Conservation (phyloP, 129 eudicot genomes). For the Tagetes erecta region DNA sequence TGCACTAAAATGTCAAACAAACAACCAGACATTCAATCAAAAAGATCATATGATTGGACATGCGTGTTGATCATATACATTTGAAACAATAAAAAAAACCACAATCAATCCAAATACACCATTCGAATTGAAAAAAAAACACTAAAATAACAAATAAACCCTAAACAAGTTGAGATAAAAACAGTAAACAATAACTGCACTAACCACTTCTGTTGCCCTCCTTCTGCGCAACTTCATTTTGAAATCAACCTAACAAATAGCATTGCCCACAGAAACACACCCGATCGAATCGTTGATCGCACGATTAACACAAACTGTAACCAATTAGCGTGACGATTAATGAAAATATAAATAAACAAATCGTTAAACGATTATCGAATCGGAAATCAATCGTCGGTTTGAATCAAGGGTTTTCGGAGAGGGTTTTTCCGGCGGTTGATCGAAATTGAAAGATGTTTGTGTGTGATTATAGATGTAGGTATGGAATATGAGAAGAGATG, state of each 20-base stretch:
- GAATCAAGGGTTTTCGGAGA: constrained; percentile 26
- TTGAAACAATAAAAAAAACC: neutral
- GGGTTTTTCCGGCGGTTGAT: constrained; percentile 15
- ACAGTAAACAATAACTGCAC: constrained; percentile 28
- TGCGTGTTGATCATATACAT: neutral
- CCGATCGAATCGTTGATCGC: constrained; percentile 45
- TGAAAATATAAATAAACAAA: constrained; percentile 22
- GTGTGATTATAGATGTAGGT: neutral
- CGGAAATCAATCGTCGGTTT: neutral
- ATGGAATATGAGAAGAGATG: neutral
- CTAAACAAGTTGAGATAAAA: constrained; percentile 25
- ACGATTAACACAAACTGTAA: neutral
- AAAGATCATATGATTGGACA: neutral
- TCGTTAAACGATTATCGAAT: constrained; percentile 1
- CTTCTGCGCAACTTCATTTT: constrained; percentile 79
- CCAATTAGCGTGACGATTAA: constrained; percentile 13
- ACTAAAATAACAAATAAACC: constrained; percentile 32
- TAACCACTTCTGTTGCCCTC: constrained; percentile 93
- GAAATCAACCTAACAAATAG: constrained; percentile 39
- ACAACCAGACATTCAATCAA: neutral
- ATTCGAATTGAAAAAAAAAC: constrained; percentile 10
- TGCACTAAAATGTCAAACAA: neutral
- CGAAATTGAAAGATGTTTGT: neutral
- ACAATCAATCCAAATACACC: neutral
- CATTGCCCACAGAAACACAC: constrained; percentile 37